phyloP scores from a whole-genome alignment of 805 yeast genomes.

The Spathaspora passalidarum region DNA sequence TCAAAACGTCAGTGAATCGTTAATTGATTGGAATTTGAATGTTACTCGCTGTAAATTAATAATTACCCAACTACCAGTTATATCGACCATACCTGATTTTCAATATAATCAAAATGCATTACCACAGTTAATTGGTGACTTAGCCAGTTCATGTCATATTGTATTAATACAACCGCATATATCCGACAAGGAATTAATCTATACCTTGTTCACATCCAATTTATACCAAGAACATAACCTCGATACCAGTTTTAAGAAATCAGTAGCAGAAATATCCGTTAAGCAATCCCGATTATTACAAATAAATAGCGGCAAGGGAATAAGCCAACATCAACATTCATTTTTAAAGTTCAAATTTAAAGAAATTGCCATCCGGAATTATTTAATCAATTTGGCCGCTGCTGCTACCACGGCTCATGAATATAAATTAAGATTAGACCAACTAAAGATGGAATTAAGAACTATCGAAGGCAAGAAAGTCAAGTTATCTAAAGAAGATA shows the following conservation, averaged over 20 bases:
- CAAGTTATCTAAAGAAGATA: conserved; percentile 39
- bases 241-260: conserved; percentile 40
- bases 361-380: conserved; percentile 47
- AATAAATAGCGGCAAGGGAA: conserved; percentile 25
- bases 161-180: conserved; percentile 39
- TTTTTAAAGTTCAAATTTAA: conserved; percentile 37
- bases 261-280: conserved; percentile 50
- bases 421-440: conserved; percentile 39
- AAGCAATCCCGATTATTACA: conserved; percentile 44
- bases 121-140: conserved; percentile 42
- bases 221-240: conserved; percentile 49
- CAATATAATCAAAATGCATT: conserved; percentile 28
- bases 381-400: conserved; percentile 50
- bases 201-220: conserved; percentile 38
- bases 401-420: conserved; percentile 55
- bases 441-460: conserved; percentile 26
- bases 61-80: conserved; percentile 35
- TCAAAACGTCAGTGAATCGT: conserved; percentile 37
- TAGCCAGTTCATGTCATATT: conserved; percentile 38
- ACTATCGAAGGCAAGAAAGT: conserved; percentile 17
- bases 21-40: conserved; percentile 53
- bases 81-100: conserved; percentile 35
- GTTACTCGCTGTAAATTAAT: conserved; percentile 48
- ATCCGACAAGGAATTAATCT: conserved; percentile 41
- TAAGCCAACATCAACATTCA: conserved; percentile 17